Base-by-base conservation (phyloP, 2,329 filamentous ascomycete species). In the Ambrosiella beaveri region DNA sequence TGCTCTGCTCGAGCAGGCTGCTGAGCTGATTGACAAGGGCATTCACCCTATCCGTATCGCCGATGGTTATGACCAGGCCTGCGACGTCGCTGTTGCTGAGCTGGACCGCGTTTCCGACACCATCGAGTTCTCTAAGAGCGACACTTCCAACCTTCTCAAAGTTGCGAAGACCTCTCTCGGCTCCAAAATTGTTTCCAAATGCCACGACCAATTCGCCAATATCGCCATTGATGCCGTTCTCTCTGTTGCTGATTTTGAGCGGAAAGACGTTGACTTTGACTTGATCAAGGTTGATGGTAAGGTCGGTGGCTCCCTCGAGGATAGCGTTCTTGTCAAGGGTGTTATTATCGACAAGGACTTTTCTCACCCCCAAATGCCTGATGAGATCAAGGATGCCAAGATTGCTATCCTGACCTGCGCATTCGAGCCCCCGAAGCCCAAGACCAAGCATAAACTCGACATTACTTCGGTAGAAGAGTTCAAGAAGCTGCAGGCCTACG, bases 261-360 rank as follows among this genome's bases (percentile, higher is more conserved):
- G 90, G 63, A 95, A 89, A 73, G 93, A 98, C 67, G 94, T 98
- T 61, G 90, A 98, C 69, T 98, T 98, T 68, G 93, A 98, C 74
- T 75, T 98, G 65, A 98, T 98, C 76, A 98, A 98, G 79, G 91
- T 98, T 56, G 93, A 98, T 67, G 91, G 93, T 66, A 98, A 98
- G 77, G 89, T 97, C 40, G 93, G 93, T 65, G 93, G 94, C 61
- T 74, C 91, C 36, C 79, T 98, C 15, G 91, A 97, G 71, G 93
- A 98, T 71, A 87, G 90, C 5, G 74, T 97, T 37, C 82, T 98
- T 49, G 91, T 98, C 65, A 94, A 97, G 75, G 93, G 93, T 70
- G 93, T 98, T 64, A 95, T 98, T 70, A 81, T 98, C 70, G 93
- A 98, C 80, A 98, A 98, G 77, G 94, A 98, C 74, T 98, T 98